Base-by-base conservation (phyloP, 306 rosid genomes). In the Castanea sativa region DNA sequence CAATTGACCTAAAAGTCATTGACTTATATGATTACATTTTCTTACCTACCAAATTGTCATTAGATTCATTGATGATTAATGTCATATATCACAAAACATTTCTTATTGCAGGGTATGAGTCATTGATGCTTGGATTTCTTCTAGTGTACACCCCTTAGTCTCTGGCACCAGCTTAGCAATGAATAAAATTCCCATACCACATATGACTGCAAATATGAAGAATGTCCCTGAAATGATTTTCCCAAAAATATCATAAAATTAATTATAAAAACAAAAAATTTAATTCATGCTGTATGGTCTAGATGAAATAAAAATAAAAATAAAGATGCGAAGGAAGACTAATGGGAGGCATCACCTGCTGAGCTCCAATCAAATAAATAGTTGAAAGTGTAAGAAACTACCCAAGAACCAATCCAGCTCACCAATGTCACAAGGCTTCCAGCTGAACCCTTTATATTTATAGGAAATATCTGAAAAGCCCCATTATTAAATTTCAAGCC, bases 401-500 rank as follows among this genome's bases (percentile, higher is more conserved):
- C 29, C 64, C 30, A 58, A 58, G 64, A 20, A 58, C 32, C 21
- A 58, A 10, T n/a, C 16, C 29, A 21, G 4, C 5, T 58, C 5
- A 58, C 32, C 32, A 58, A 21, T 7, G 0, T 10, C 15, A 27
- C 21, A 21, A 58, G 30, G 64, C 29, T 58, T 3, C 64, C 64
- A 58, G 64, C 64, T 58, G 30, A 58, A 11, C 64, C 64, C 29
- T 58, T 58, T 11, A 58, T 27, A 58, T 78, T 71, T 43, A 71
- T 49, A 0, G 76, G 82, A 59, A 70, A 71, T 78, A 78, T 71
- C 41, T 32, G 35, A 32, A 32, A 32, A 32, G 35, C 35, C 35
- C 35, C 3, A 61, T 13, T 14, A 61, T 61, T 61, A 4, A 5
- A 23, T 25, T 61, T 14, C 69, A 61, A 61, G 38, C 69, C 27